Evolutionary conservation across 2,329 filamentous ascomycete genomes (phyloP).

Genomic region (Ceratocystis lukuohia): DNA sequence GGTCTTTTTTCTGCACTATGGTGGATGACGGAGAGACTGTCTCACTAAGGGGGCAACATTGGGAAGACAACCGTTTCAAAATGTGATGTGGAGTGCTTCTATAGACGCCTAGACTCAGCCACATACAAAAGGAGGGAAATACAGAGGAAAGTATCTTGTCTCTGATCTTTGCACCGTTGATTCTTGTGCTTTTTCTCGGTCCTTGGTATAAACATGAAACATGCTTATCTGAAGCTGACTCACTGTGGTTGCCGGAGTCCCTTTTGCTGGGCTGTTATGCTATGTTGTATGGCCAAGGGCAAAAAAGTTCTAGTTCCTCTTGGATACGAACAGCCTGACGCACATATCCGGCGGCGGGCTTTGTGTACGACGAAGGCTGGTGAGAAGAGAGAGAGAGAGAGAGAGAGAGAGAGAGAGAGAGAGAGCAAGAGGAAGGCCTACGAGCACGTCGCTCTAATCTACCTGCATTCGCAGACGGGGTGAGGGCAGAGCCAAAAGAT

Average conservation of each 20-base stretch:
- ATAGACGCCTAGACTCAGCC: slow-evolving; percentile 5
- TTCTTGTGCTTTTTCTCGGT: background rate
- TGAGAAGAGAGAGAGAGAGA: background rate
- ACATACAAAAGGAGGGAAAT: background rate
- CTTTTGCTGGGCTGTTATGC: background rate
- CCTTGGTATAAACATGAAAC: background rate
- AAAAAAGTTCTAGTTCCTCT: background rate
- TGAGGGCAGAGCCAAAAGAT: background rate
- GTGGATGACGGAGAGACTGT: background rate
- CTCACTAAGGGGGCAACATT: background rate
- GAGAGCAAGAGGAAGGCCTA: background rate
- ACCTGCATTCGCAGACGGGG: background rate
- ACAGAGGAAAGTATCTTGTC: background rate
- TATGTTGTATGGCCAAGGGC: background rate
- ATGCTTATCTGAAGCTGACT: background rate
- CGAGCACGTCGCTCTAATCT: background rate
- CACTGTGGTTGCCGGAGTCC: background rate
- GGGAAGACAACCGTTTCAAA: background rate
- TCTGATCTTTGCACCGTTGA: background rate
- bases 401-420: background rate
- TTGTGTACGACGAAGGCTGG: background rate
- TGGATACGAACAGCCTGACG: background rate
- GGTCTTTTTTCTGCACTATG: background rate
- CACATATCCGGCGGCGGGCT: background rate
- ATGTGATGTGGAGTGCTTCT: background rate